Base-by-base conservation (phyloP, 805 yeast species). In the Groenewaldozyma salmanticensis region DNA sequence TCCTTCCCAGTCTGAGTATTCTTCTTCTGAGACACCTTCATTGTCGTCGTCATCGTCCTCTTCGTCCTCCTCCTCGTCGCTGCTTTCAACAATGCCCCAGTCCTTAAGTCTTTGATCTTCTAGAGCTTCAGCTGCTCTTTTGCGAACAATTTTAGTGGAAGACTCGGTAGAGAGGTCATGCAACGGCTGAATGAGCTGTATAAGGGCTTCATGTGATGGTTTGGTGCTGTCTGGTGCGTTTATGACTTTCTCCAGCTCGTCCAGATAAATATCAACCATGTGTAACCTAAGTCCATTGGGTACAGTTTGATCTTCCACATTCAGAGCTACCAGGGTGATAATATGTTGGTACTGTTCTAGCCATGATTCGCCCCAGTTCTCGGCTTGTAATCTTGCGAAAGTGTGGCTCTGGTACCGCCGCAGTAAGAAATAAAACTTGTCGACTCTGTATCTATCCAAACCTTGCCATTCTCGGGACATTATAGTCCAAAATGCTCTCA, bases 221-320 rank as follows among this genome's bases (percentile, higher is more conserved):
- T 43, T 40, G 11, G 55, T 56, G 24, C 61, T 65, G 32, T 60
- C 64, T 17, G 42, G 46, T n/a, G 62, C 67, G n/a, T n/a, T n/a
- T 7, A 80, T 57, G 2, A 79, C 73, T 47, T 71, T 71, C 54
- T 82, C 95, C 45, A 90, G 62, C 62, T 90, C 98, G 51, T 87
- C 96, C 31, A 83, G 59, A 57, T 75, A 77, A 4, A 92, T 76
- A 62, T 92, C 97, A 45, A 83, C 70, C 32, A 90, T 61, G 64
- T 90, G 98, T 58, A 82, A 75, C 15, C 95, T 79, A 39, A 92
- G 70, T 19, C 92, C 92, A 49, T 72, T 74, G 34, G 94, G 80
- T 19, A 78, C 66, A 48, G 72, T 70, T 31, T 62, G 58, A 47
- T 75, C 77, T 4, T 79, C 81, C 47, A 79, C 72, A 33, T 55